Base-by-base conservation (phyloP, 2,329 filamentous ascomycete species). In the Curvularia verruculosa region DNA sequence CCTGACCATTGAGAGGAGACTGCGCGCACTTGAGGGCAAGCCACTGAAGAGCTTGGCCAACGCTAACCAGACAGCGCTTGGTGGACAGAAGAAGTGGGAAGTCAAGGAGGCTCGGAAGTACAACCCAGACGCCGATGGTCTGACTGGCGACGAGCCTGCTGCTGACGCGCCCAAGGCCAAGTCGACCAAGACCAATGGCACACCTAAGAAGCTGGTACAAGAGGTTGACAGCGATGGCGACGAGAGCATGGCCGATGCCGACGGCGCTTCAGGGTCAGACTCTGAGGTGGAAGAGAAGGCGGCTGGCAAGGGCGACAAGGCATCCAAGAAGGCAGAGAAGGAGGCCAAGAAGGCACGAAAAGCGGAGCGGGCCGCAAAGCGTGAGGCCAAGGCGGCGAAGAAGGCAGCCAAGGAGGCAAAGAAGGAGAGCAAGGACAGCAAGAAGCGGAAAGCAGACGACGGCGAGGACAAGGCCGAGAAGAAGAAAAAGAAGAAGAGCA, bases 81-180 rank as follows among this genome's bases (percentile, higher is more conserved):
- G 85, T 88, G 55, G 61, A 26, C 56, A 61, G 26, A 87, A 88
- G 69, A 96, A 96, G 79, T 96, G 91, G 84, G 90, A 93, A 63
- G 84, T 99, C 72, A 96, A 96, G 81, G 92, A 97, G 78, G 90
- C 90, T 10, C 86, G 91, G 74, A 95, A 94, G 79, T 99, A 99
- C 84, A 98, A 98, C 78, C 84, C 87, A 47, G 93, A 98, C 74
- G 95, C 92, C 52, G 95, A 99, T 78, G 94, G 92, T 62, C 81
- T 97, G 49, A 83, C 83, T 58, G 86, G 85, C 46, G 85, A 91
- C 68, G 88, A 89, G 66, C 83, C 85, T 13, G 84, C 88, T 41
- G 55, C 55, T 21, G 55, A 58, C 43, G 55, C 51, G 41, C 51
- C 55, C 13, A 83, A 81, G 78, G 80, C 79, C 68, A 84, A 80